Base-by-base conservation (phyloP, 2,329 filamentous ascomycete genomes). In the Claviceps paspali region DNA sequence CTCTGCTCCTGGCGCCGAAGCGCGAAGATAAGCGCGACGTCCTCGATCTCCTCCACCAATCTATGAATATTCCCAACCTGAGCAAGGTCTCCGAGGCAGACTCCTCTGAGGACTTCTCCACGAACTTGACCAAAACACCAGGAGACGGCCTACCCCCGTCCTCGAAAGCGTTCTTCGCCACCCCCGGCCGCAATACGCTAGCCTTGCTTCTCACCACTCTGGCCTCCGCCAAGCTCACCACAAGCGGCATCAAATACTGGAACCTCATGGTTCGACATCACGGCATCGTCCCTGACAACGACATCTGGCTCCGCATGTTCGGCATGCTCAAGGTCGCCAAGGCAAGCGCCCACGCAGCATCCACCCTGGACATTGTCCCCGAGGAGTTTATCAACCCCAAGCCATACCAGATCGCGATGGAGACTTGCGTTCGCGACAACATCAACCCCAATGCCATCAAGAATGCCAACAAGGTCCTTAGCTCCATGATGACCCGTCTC, bases 231-330 rank as follows among this genome's bases (percentile, higher is more conserved):
- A 68, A 71, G 36, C 67, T 72, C 36, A 72, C 73, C 6, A 67
- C 69, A 11, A 58, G 71, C n/a, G 81, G 76, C n/a, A 59, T 70
- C 36, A 67, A 67, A 23, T 96, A 95, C 57, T 96, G 87, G 87
- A 63, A 79, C 14, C 52, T 79, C 5, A 62, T 95, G 40, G 82
- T 79, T 6, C 54, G 64, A 2, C 57, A 65, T 10, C 68, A 75
- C 52, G 59, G 60, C n/a, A 59, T 95, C 41, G 52, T 62, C 2
- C 86, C 88, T 1, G 87, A 95, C 52, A 49, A 63, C 7, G 68
- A 77, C 44, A 86, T 84, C 52, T 81, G 78, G 59, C 65, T 76
- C 45, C 63, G 67, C 44, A 77, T 84, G 49, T 64, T 95, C 12
- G 70, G 73, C 37, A 56, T 82, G 29, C 67, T 91, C 26, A 73